These are phyloP conservation scores for Acer negundo DNA, from an alignment of 345 rosid species.

Conservation along the genomic window DNA sequence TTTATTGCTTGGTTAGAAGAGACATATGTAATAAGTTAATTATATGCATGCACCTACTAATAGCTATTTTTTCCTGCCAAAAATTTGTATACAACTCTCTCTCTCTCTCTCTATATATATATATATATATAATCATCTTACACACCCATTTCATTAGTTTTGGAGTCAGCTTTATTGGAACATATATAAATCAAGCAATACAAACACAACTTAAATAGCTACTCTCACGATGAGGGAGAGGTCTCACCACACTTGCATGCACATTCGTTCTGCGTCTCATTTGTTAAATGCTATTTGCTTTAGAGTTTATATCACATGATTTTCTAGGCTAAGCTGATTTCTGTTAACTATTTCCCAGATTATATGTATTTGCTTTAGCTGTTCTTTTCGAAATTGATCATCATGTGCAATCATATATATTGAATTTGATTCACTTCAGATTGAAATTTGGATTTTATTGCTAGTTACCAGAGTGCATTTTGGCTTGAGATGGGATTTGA, in stretches of 20 bases:
- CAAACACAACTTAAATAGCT: background rate
- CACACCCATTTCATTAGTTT: background rate
- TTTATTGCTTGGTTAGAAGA: background rate
- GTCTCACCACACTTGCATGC: background rate
- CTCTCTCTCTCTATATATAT: too few relatives aligned
- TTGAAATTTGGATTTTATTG: background rate
- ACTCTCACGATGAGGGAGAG: background rate
- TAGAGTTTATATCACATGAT: background rate
- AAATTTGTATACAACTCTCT: background rate
- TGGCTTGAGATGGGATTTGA: background rate
- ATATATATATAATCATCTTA: too few relatives aligned
- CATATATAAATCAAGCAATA: too few relatives aligned
- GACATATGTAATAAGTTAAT: background rate
- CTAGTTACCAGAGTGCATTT: too few relatives aligned
- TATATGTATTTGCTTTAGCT: background rate
- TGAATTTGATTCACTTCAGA: background rate
- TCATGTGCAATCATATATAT: too few relatives aligned
- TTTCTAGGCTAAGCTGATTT: background rate
- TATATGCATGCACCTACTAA: background rate
- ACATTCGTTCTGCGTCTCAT: background rate
- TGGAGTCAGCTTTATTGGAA: background rate
- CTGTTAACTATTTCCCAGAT: background rate
- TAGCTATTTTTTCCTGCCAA: background rate
- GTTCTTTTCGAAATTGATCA: background rate
- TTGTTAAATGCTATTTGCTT: slow-evolving; percentile 1